These are phyloP conservation scores for Tolypocladium amazonense DNA, from an alignment of 2,329 filamentous ascomycete species.

Conservation along the genomic window DNA sequence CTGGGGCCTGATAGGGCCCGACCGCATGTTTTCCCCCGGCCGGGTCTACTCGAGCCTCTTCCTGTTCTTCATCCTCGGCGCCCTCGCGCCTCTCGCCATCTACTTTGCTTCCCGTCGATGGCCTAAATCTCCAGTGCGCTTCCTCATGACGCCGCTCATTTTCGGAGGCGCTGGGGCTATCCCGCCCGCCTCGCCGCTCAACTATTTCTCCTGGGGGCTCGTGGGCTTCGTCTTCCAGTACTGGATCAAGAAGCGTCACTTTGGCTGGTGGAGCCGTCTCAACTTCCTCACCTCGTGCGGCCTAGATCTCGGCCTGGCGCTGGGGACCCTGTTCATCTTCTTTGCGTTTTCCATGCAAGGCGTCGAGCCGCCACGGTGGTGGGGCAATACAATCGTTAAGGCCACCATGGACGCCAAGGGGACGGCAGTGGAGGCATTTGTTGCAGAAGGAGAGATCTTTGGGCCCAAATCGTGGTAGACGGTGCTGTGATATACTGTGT, in stretches of 20 bases:
- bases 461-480: conserved; percentile 44
- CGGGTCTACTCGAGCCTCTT: conserved; percentile 52
- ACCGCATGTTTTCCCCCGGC: conserved; percentile 52
- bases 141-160: conserved; percentile 51
- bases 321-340: conserved; percentile 60
- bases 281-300: conserved; percentile 64
- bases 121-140: conserved; percentile 38
- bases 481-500: background rate
- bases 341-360: conserved; percentile 55
- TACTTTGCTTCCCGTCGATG: conserved; percentile 38
- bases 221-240: conserved; percentile 64
- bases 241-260: conserved; percentile 50
- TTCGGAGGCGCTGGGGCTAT: conserved; percentile 49
- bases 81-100: conserved; percentile 39
- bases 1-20: conserved; percentile 56
- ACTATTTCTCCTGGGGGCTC: conserved; percentile 64
- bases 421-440: conserved; percentile 43
- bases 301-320: conserved; percentile 56
- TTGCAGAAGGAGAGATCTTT: conserved; percentile 47
- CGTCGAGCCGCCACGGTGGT: conserved; percentile 56
- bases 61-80: conserved; percentile 47
- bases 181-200: conserved; percentile 59
- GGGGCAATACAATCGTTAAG: conserved; percentile 51
- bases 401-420: conserved; percentile 52
- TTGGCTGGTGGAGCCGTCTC: conserved; percentile 62